Base-by-base conservation (phyloP, 2,329 filamentous ascomycete species). In the Beauveria sp. region DNA sequence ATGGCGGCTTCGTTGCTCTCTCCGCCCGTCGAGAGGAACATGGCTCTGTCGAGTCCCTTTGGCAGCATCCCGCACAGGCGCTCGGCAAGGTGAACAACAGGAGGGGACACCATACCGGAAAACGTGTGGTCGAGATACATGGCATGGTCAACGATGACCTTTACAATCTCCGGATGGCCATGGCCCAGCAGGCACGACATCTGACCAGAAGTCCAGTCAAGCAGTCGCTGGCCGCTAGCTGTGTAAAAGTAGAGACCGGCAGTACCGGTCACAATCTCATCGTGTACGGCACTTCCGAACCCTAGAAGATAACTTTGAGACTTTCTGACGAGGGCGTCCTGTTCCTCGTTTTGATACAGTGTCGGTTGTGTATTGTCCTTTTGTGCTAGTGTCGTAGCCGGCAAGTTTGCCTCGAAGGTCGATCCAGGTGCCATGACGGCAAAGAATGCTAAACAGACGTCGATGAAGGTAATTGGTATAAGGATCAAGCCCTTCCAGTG, bases 1-100 rank as follows among this genome's bases (percentile, higher is more conserved):
- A 88, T 85, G 2, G 86, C 86, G 3, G 83, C 84, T 65, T 89
- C 85, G 63, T 79, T 83, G 50, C 75, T 79, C 68, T 87, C 83
- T 3, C 76, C 78, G 1, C 83, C 83, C 0, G 83, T 87, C 56
- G 75, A 82, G 10, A 85, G 74, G 65, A 87, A 86, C 67, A 85
- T 80, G 0, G 83, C 77, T 64, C 82, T 81, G 63, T 83, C 79
- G 0, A 87, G 72, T 0, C 76, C 77, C 0, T 69, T 66, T 0
- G 83, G 83, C 2, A 84, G 74, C 2, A 81, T 68, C 1, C 70
- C 69, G 18, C 77, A 80, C 5, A 87, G 73, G 1, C 80, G 76
- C 65, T 82, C 76, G 0, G 76, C 82, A 0, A 86, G 75, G n/a
- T 76, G 73, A 18, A 87, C 73, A 0, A 87, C 84, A 0, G 84